These are phyloP conservation scores for Nothomitra cinnamomea DNA, from an alignment of 2,329 filamentous ascomycete species.

Conservation along the genomic window DNA sequence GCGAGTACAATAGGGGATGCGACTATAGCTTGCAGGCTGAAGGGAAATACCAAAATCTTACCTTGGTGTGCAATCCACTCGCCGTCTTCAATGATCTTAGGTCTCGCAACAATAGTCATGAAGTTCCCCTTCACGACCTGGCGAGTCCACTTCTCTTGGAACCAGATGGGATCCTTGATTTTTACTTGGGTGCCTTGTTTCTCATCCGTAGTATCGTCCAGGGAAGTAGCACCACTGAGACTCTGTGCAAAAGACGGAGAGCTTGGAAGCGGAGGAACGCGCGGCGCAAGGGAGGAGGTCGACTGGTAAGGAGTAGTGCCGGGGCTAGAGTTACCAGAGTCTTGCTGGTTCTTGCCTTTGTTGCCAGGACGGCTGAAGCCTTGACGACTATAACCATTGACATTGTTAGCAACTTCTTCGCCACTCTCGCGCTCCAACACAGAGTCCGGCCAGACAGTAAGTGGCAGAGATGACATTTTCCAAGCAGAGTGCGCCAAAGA, in stretches of 20 bases:
- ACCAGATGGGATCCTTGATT: conserved; percentile 44
- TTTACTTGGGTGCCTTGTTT: neutral
- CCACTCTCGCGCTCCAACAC: neutral
- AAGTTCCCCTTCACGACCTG: conserved; percentile 87
- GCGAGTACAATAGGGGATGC: neutral
- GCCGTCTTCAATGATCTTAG: conserved; percentile 81
- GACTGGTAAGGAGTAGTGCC: conserved; percentile 7
- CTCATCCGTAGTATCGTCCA: neutral
- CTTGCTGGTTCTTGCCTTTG: conserved; percentile 20
- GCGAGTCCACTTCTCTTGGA: conserved; percentile 34
- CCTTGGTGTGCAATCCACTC: conserved; percentile 95
- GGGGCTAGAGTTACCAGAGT: conserved; percentile 17
- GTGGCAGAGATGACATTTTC: conserved; percentile 37
- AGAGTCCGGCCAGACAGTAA: conserved; percentile 27
- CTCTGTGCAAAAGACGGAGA: conserved; percentile 4
- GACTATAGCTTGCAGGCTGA: neutral
- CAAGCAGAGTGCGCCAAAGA: too few species aligned
- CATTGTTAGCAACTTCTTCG: neutral
- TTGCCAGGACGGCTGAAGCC: conserved; percentile 25
- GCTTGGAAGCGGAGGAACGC: neutral
- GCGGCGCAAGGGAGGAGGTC: neutral
- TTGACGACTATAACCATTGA: conserved; percentile 16
- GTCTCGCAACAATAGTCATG: conserved; percentile 83
- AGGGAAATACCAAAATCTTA: conserved; percentile 26
- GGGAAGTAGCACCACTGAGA: neutral